Evolutionary conservation across 176 grass and related monocot species (phyloP).

Genomic region (Eleusine coracana): DNA sequence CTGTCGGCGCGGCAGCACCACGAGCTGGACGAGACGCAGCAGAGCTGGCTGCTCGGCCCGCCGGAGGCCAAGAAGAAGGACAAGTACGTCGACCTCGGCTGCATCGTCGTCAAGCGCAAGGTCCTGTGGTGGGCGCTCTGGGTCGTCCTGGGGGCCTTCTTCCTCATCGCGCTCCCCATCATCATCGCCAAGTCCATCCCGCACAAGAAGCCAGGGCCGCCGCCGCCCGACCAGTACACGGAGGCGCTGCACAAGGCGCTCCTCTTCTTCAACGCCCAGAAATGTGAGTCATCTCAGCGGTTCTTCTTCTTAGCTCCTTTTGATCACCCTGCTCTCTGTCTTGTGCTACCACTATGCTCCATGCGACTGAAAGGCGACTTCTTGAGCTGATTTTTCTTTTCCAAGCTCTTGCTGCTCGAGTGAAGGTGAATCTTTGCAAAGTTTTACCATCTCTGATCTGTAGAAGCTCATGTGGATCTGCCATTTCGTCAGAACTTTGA

Average conservation of each 20-base stretch:
- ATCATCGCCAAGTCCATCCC: constrained; percentile 90
- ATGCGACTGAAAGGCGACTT: neutral
- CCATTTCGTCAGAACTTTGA: neutral
- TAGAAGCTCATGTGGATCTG: neutral
- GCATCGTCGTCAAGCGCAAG: constrained; percentile 81
- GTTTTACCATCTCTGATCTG: neutral
- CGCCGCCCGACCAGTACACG: constrained; percentile 70
- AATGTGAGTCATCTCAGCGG: constrained; percentile 47
- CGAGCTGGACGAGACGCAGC: constrained; percentile 93
- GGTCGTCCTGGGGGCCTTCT: constrained; percentile 58
- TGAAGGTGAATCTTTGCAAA: neutral
- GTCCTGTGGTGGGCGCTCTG: constrained; percentile 75
- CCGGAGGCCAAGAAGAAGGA: constrained; percentile 94
- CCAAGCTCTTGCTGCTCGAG: neutral
- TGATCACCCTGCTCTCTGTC: neutral
- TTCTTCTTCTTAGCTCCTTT: neutral
- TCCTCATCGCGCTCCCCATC: constrained; percentile 80
- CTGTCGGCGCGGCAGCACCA: constrained; percentile 62
- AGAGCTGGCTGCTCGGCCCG: constrained; percentile 89
- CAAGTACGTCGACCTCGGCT: constrained; percentile 89
- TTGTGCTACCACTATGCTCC: neutral
- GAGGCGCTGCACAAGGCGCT: constrained; percentile 89
- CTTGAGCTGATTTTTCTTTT: neutral
- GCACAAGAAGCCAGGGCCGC: constrained; percentile 65
- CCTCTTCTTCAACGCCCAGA: constrained; percentile 98